Evolutionary conservation across 148 eudicot species (phyloP).

Genomic region (Rhododendron henanense): DNA sequence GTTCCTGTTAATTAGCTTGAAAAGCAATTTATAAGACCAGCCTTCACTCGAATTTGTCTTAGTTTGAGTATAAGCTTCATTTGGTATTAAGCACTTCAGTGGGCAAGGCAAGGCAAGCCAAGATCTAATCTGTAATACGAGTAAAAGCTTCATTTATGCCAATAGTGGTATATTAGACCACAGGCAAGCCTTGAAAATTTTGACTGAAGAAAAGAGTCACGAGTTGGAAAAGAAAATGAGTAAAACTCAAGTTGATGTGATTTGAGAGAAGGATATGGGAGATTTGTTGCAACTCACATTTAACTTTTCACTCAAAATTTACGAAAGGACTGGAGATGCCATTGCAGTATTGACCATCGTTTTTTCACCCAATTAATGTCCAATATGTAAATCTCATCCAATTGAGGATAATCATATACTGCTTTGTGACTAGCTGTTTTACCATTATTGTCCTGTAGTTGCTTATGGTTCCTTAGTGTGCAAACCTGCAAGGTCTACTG

Average conservation of each 20-base stretch:
- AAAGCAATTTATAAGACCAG: neutral
- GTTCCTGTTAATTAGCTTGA: neutral
- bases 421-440: neutral
- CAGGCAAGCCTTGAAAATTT: neutral
- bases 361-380: no score
- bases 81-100: neutral
- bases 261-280: neutral
- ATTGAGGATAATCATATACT: neutral
- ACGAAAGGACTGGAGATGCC: neutral
- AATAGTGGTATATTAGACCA: neutral
- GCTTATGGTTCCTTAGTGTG: neutral
- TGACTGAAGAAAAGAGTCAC: neutral
- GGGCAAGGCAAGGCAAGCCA: no score
- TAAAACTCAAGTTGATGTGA: neutral
- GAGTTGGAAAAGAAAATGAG: neutral
- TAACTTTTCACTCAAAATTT: no score
- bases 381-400: no score
- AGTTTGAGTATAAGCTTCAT: neutral
- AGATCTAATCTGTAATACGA: no score
- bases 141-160: neutral
- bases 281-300: no score
- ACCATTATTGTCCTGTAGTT: neutral
- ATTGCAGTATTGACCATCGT: neutral
- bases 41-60: no score
- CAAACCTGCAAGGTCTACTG: neutral